Conservation (phyloP, 2,329 filamentous ascomycete species). For the Scytalidium lignicola region DNA sequence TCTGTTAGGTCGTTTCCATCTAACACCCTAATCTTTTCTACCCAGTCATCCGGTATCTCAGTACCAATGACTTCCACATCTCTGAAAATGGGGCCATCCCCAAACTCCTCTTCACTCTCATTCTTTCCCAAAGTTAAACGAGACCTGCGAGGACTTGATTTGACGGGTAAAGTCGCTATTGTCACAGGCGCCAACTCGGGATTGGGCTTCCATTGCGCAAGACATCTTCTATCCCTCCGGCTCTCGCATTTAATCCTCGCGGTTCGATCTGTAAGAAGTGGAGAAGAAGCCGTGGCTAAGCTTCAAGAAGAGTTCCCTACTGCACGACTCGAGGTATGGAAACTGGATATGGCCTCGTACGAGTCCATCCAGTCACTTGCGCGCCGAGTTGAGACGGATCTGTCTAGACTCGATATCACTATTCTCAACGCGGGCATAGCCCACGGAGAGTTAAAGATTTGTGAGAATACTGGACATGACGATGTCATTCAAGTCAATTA, state of each 20-base stretch:
- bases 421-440: slow-evolving; percentile 37
- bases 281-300: slow-evolving; percentile 33
- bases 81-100: no score
- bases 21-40: no score
- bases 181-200: slow-evolving; percentile 45
- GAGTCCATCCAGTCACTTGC: slow-evolving; percentile 39
- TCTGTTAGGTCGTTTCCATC: no score
- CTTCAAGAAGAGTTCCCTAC: slow-evolving; percentile 27
- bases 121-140: no score
- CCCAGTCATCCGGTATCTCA: no score
- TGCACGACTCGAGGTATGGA: slow-evolving; percentile 42
- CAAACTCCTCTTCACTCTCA: no score
- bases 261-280: slow-evolving; percentile 38
- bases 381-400: slow-evolving; percentile 23
- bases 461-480: slow-evolving; percentile 32
- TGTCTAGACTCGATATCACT: slow-evolving; percentile 36
- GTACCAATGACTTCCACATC: no score
- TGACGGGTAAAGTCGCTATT: slow-evolving; percentile 34
- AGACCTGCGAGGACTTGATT: no score
- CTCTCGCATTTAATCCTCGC: slow-evolving; percentile 41
- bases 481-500: slow-evolving; percentile 33
- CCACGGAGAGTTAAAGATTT: slow-evolving; percentile 3
- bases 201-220: slow-evolving; percentile 37
- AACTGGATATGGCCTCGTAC: slow-evolving; percentile 43
- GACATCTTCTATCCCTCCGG: slow-evolving; percentile 33